Conservation (phyloP, 2,329 filamentous ascomycete species). For the Aspergillus felis region DNA sequence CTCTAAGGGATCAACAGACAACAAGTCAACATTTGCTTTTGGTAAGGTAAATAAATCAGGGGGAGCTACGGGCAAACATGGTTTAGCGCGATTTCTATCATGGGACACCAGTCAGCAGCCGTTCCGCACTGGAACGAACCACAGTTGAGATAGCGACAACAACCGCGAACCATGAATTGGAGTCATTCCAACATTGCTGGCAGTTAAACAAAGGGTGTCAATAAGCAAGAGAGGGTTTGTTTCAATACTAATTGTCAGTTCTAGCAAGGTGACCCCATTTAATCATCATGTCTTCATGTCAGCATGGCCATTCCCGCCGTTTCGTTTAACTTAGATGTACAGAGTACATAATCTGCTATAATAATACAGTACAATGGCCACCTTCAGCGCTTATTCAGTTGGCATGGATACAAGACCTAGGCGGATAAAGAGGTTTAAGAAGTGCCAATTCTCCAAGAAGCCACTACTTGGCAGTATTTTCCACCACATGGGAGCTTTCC, state of each 20-base stretch:
- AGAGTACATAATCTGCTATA: neutral
- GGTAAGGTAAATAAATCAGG: neutral
- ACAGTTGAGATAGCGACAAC: constrained; percentile 9
- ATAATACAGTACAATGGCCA: neutral
- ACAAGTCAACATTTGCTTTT: neutral
- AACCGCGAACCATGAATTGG: constrained; percentile 4
- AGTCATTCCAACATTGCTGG: neutral
- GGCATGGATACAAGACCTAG: neutral
- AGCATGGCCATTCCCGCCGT: neutral
- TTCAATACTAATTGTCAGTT: neutral
- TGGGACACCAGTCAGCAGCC: constrained; percentile 5
- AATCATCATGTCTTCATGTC: neutral
- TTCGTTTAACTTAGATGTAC: neutral
- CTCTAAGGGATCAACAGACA: constrained; percentile 8
- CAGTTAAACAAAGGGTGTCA: neutral
- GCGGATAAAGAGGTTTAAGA: neutral
- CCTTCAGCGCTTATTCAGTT: neutral
- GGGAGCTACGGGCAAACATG: neutral
- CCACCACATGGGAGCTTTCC: constrained; percentile 28
- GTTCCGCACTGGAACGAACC: constrained; percentile 24
- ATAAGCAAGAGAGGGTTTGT: neutral
- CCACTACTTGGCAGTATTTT: constrained; percentile 23
- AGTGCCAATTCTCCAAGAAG: neutral
- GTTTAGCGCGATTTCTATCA: neutral
- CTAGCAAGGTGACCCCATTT: neutral